phyloP scores from a whole-genome alignment of 2,329 filamentous ascomycete genomes.

The Fusarium bactridioides region DNA sequence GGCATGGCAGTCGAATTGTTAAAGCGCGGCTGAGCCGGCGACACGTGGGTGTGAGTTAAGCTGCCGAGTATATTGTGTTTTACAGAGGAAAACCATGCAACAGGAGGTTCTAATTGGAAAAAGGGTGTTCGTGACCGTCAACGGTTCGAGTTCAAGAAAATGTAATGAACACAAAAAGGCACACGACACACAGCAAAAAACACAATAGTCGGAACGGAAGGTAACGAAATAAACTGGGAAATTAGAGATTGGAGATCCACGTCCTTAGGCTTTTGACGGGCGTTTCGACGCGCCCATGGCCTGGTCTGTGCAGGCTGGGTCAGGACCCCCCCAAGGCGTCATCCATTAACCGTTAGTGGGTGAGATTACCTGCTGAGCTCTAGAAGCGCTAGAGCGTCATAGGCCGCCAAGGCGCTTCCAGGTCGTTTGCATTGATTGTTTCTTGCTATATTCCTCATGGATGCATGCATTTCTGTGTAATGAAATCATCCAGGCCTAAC shows the following conservation, averaged over 20 bases:
- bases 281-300: constrained; percentile 16
- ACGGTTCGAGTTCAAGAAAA: not conserved
- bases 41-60: constrained; percentile 10
- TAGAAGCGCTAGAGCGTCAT: constrained; percentile 32
- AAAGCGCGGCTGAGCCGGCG: constrained; percentile 31
- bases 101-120: not conserved
- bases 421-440: constrained; percentile 8
- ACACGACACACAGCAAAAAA: not conserved
- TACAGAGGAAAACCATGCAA: not conserved
- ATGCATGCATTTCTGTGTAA: not conserved
- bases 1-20: constrained; percentile 36
- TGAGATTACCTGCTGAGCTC: constrained; percentile 20
- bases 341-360: constrained; percentile 25
- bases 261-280: constrained; percentile 11
- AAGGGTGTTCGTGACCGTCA: not conserved
- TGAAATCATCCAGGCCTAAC: constrained; percentile 16
- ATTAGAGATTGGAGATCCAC: constrained; percentile 11
- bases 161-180: not conserved
- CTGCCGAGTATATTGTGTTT: not conserved
- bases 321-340: not conserved
- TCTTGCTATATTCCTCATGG: not conserved
- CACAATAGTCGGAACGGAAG: not conserved
- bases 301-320: constrained; percentile 23
- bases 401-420: constrained; percentile 13
- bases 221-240: not conserved